Percentiles rank a stretch among this genome's conserved stretches.
phyloP scores from a whole-genome alignment of 1,139 yeast species.

The Sporopachydermia cereana region DNA sequence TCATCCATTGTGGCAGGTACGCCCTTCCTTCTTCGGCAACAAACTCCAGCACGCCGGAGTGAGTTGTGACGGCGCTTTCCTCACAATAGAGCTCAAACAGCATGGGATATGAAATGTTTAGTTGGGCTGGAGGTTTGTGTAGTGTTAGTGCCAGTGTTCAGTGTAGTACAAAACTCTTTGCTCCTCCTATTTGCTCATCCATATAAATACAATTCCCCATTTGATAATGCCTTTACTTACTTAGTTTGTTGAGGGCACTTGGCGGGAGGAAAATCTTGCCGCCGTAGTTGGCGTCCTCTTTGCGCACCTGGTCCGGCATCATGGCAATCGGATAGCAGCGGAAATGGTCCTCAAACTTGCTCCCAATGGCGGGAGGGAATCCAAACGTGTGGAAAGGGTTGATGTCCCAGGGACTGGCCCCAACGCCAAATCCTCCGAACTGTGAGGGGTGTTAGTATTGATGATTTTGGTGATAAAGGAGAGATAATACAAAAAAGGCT shows the following conservation, averaged over 20 bases:
- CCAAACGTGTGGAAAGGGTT: conserved; percentile 3
- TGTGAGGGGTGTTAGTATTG: too few relatives aligned
- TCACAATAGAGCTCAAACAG: conserved; percentile 70
- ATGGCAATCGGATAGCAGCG: conserved; percentile 85
- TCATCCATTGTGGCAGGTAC: conserved; percentile 95
- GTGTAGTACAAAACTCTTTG: too few relatives aligned
- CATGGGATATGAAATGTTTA: conserved; percentile 93
- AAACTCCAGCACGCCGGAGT: conserved; percentile 92
- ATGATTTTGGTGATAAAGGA: too few relatives aligned
- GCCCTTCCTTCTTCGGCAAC: conserved; percentile 96
- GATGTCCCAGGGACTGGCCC: neutral
- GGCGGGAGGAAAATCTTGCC: conserved; percentile 95
- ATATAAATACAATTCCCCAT: neutral
- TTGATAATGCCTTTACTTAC: conserved; percentile 49
- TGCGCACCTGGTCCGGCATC: conserved; percentile 76
- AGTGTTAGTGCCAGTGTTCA: neutral
- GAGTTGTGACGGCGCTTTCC: conserved; percentile 47
- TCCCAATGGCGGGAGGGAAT: neutral
- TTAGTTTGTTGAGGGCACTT: conserved; percentile 77
- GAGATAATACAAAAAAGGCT: too few relatives aligned
- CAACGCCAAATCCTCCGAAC: too few relatives aligned
- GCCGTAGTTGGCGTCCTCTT: conserved; percentile 83
- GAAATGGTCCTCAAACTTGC: conserved; percentile 64
- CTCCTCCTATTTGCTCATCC: neutral
- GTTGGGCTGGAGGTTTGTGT: conserved; percentile 20